Percentiles rank a stretch among this genome's conserved stretches.
Conservation (phyloP, 805 yeast species). For the Cyberlindnera euphorbiiphila region DNA sequence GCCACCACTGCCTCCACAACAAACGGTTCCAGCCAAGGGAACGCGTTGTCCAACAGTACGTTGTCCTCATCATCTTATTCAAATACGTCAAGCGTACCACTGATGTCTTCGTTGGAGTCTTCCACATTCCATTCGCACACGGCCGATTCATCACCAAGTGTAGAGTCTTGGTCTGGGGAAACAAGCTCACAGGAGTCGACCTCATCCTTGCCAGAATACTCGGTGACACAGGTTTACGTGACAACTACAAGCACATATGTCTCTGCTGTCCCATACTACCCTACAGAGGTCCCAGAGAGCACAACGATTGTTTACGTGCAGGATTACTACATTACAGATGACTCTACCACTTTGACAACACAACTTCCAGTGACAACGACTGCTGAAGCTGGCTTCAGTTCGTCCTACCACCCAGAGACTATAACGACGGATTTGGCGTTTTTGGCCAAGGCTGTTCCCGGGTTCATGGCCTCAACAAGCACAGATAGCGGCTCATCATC, state of each 20-base stretch:
- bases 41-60: too few species aligned
- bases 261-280: conserved; percentile 6
- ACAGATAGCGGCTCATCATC: background rate
- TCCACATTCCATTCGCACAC: too few species aligned
- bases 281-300: conserved; percentile 4
- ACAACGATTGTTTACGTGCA: conserved; percentile 22
- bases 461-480: conserved; percentile 2
- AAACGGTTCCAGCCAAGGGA: too few species aligned
- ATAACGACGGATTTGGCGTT: conserved; percentile 23
- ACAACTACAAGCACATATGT: conserved; percentile 7
- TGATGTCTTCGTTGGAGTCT: too few species aligned
- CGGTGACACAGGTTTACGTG: background rate
- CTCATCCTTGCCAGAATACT: background rate
- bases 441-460: conserved; percentile 13
- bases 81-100: too few species aligned
- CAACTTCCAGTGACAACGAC: conserved; percentile 18
- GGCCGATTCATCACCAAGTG: background rate
- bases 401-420: conserved; percentile 1
- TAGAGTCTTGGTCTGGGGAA: too few species aligned
- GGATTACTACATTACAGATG: conserved; percentile 19
- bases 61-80: background rate
- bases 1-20: background rate
- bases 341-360: conserved; percentile 20
- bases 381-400: conserved; percentile 4
- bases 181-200: too few species aligned